Evolutionary conservation across 2,329 filamentous ascomycete genomes (phyloP).

Genomic region (Pseudofabraea citricarpa): DNA sequence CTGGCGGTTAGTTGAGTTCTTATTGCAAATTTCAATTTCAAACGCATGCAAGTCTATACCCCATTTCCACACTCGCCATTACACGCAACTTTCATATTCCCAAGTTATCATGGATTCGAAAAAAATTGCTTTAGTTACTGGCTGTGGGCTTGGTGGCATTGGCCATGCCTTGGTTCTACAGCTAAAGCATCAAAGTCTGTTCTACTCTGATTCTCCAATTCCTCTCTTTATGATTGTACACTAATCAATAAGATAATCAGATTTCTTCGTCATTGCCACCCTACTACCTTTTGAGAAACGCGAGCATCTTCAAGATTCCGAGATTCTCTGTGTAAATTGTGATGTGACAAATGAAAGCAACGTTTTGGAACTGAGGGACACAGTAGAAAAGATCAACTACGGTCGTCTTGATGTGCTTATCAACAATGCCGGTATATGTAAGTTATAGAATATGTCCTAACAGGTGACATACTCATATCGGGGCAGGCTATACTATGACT

Average conservation of each 20-base stretch:
- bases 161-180: background rate
- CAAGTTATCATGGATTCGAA: no score
- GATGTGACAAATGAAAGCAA: slow-evolving; percentile 31
- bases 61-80: no score
- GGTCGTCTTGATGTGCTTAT: slow-evolving; percentile 36
- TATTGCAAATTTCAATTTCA: no score
- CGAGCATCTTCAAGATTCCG: slow-evolving; percentile 13
- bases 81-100: no score
- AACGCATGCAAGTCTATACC: no score
- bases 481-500: slow-evolving; percentile 26
- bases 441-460: no score
- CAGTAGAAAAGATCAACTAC: slow-evolving; percentile 26
- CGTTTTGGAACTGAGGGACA: slow-evolving; percentile 27
- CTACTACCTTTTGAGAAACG: slow-evolving; percentile 29
- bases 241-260: slow-evolving; percentile 7
- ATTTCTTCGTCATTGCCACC: slow-evolving; percentile 32
- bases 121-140: background rate
- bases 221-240: no score
- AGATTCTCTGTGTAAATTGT: slow-evolving; percentile 26
- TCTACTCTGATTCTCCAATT: background rate
- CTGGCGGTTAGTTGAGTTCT: no score
- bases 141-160: background rate
- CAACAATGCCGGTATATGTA: slow-evolving; percentile 42
- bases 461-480: slow-evolving; percentile 14
- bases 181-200: background rate